Evolutionary conservation across 2,329 filamentous ascomycete species (phyloP), one percentile per base, ranked within the genome.

Genomic region (Fusarium concolor): DNA sequence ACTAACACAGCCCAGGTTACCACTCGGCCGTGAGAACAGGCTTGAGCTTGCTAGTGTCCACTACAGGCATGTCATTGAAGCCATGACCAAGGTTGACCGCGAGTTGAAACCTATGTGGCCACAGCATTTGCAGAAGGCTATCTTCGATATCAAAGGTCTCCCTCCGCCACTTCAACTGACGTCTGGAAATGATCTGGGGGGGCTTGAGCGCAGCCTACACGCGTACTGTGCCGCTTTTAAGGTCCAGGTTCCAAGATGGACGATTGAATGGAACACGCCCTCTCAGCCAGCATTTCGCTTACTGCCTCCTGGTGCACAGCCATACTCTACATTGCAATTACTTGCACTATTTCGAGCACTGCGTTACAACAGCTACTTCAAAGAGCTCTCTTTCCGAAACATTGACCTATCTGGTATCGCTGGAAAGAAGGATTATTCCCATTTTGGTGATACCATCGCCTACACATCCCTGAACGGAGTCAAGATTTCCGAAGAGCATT

Each of bases 331-430:
- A 6, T 74, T 85, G 37, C 86, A 88, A 71, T 77, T 88, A 5
- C 75, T 88, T n/a, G 86, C 86, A 11, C 82, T 87, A 2, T 82
- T 88, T 67, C 82, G 85, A 6, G 85, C 86, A 3, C 75, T 88
- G 60, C 81, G 86, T 11, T 88, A 86, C 72, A 88, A 88, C 54
- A 86, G 85, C 65, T 88, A 85, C 68, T 88, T 88, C 76, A 85
- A 84, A 59, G 84, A 85, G 1, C 74, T 88, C n/a, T 87, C 85
- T 3, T 86, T 88, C 64, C 75, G 79, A 11, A 81, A 84, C 52
- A 80, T 88, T 15, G 83, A 87, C 65, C 77, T 88, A 20, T 81
- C 81, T 2, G 70, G 77, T 10, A 70, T 81, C 14, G 73, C 73
- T 29, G 76, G 76, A 37, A 79, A 74, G 46, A 79, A 79, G 45